A percentile compares a stretch with the other conserved stretches of the same genome.
Evolutionary conservation across 2,329 filamentous ascomycete genomes (phyloP).

Genomic region (Colletotrichum zoysiae): DNA sequence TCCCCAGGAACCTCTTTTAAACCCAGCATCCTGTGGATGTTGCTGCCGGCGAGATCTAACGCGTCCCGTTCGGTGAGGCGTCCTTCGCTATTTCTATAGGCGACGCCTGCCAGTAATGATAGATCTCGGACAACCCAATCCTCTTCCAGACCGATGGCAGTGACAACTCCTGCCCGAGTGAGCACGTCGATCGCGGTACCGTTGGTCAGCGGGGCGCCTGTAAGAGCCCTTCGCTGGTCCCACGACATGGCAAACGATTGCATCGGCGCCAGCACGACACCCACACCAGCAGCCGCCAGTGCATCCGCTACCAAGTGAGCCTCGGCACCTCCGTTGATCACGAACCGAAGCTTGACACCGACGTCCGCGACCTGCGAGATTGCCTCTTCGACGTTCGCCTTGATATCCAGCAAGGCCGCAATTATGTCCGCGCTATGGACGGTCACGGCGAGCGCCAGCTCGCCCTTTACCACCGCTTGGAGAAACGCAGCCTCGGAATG

Average conservation of each 20-base stretch:
- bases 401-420: constrained; percentile 68
- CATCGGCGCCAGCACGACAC: constrained; percentile 71
- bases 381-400: constrained; percentile 64
- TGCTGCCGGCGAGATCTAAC: constrained; percentile 67
- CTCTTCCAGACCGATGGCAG: constrained; percentile 70
- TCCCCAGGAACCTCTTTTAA: constrained; percentile 49
- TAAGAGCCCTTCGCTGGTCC: constrained; percentile 72
- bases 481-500: constrained; percentile 65
- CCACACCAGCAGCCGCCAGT: constrained; percentile 67
- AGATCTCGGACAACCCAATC: constrained; percentile 73
- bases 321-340: constrained; percentile 73
- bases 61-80: constrained; percentile 66
- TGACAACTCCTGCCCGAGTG: constrained; percentile 67
- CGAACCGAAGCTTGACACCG: constrained; percentile 57
- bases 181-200: constrained; percentile 71
- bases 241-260: constrained; percentile 67
- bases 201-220: constrained; percentile 75
- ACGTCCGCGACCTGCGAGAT: constrained; percentile 42
- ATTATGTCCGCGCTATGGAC: constrained; percentile 75
- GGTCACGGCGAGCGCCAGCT: constrained; percentile 67
- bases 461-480: constrained; percentile 65
- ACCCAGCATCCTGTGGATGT: constrained; percentile 70
- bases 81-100: constrained; percentile 67
- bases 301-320: constrained; percentile 69
- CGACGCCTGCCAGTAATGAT: constrained; percentile 70